Evolutionary conservation across 768 basidiomycete species (phyloP).

Genomic region (Tylopilus rubrobrunneus): DNA sequence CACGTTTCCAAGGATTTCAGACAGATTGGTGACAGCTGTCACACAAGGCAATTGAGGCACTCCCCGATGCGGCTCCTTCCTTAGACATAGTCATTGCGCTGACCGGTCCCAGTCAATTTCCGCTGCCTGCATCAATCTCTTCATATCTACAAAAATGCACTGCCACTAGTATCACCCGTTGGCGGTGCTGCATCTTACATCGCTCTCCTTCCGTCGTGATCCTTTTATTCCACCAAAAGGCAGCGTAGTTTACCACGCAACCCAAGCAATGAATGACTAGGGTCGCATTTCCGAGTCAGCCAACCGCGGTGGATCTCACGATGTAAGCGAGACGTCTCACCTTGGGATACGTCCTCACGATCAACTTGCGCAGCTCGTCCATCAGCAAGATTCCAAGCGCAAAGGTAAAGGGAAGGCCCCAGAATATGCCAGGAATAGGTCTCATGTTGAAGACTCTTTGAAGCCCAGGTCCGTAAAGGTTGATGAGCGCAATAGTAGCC

Average conservation of each 20-base stretch:
- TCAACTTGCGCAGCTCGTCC: constrained; percentile 44
- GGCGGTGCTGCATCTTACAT: no score
- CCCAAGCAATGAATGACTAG: constrained; percentile 24
- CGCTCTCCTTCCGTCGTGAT: neutral
- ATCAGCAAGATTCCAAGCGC: constrained; percentile 40
- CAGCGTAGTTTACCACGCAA: constrained; percentile 15
- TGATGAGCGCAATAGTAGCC: constrained; percentile 28
- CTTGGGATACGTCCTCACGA: constrained; percentile 43
- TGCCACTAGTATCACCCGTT: no score
- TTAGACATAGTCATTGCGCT: no score
- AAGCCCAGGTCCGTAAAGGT: constrained; percentile 35
- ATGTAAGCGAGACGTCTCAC: constrained; percentile 17
- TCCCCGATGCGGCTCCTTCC: no score
- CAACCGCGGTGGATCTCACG: neutral
- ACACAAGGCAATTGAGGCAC: no score
- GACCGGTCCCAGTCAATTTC: no score
- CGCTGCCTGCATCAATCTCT: no score
- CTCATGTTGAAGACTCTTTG: constrained; percentile 26
- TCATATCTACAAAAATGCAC: no score
- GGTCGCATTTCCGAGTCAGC: neutral
- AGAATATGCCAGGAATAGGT: constrained; percentile 42
- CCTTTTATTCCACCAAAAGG: neutral
- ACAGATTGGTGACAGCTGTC: no score
- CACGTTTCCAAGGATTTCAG: no score
- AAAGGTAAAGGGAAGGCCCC: constrained; percentile 41